Base-by-base conservation (phyloP, 345 rosid species). In the Corymbia maculata region DNA sequence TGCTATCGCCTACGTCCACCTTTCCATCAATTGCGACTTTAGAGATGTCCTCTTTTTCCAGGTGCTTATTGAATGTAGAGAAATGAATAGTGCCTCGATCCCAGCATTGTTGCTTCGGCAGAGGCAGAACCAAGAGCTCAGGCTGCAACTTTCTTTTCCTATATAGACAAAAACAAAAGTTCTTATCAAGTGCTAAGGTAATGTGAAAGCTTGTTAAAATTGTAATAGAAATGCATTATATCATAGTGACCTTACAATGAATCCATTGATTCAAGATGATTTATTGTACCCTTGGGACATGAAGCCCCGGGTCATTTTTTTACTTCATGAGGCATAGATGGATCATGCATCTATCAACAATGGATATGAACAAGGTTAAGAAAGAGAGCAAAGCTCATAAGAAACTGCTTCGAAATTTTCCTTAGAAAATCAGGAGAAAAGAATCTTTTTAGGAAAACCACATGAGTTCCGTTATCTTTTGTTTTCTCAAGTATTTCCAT, bases 81-180 rank as follows among this genome's bases (percentile, higher is more conserved):
- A 89, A 89, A 24, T 88, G 66, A 15, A 85, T 85, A 26, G 91
- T 86, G 68, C 90, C 89, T 80, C 90, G 89, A 87, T 88, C 87
- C 88, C 92, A 91, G 88, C 95, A 93, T 66, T 89, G 91, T 88
- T 94, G 96, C 91, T 95, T 95, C 5, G 95, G 86, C 28, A 57
- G 15, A 59, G 96, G 96, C 91, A 90, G 92, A 82, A 85, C 93
- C 51, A 93, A 90, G 44, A 89, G 91, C 90, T 91, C 95, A 44
- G 90, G 89, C 88, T 89, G 92, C 57, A 93, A 87, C 89, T 94
- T 95, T 59, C 97, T 92, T 90, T 95, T 95, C 93, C 93, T 94
- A 88, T 79, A 75, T 19, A 75, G 49, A 75, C 14, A 75, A 75
- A 42, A 42, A 42, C 49, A 42, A 42, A 42, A 75, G 28, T 21